phyloP scores from a whole-genome alignment of 371 early-diverging fungal genomes.

The Neoconidiobolus thromboides region DNA sequence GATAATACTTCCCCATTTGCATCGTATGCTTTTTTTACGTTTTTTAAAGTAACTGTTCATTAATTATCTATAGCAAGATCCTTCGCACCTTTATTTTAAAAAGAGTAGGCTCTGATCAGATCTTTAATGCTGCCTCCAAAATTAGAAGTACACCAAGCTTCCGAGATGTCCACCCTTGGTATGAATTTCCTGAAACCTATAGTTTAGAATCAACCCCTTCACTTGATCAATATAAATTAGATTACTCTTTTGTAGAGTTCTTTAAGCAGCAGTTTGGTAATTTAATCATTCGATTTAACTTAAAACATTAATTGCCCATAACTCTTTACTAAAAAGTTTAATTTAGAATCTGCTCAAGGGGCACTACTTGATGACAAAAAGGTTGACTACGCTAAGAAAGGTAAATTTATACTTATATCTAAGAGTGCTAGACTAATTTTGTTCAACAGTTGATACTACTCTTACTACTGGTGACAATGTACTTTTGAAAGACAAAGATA shows the following conservation, averaged over 20 bases:
- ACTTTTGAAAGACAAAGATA: too few species aligned
- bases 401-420: too few species aligned
- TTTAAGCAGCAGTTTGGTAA: background rate
- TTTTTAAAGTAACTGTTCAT: background rate
- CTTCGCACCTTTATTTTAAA: background rate
- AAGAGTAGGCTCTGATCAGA: background rate
- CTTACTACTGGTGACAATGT: too few species aligned
- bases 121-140: background rate
- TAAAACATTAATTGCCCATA: too few species aligned
- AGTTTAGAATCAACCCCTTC: background rate
- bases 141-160: background rate
- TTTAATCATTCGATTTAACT: too few species aligned
- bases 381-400: too few species aligned
- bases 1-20: slow-evolving; percentile 48
- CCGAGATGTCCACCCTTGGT: slow-evolving; percentile 2
- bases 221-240: background rate
- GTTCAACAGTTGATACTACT: too few species aligned
- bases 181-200: background rate
- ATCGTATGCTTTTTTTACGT: slow-evolving; percentile 13
- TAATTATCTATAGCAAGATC: background rate
- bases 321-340: too few species aligned
- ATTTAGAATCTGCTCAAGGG: too few species aligned
- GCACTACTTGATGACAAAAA: too few species aligned
- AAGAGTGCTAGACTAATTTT: too few species aligned
- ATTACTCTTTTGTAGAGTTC: background rate